A percentile compares a stretch with the other conserved stretches of the same genome.
Conservation (phyloP, 352 stramenopile species). For the Peronospora farinosa region DNA sequence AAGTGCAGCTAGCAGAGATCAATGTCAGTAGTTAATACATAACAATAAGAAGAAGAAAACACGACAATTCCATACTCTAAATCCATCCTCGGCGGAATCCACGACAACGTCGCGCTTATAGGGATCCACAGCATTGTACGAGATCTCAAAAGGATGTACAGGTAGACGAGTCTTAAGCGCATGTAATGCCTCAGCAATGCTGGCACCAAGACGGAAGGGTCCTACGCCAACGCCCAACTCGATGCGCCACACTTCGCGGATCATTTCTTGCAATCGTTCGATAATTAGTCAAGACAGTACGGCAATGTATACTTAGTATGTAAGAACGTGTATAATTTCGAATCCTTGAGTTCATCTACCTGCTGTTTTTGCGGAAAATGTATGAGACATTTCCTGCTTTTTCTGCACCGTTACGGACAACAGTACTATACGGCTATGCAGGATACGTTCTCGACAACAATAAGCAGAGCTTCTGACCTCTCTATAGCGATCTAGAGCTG, state of each 20-base stretch:
- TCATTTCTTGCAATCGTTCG: constrained; percentile 29
- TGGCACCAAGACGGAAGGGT: constrained; percentile 71
- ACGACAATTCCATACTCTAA: constrained; percentile 24
- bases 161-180: constrained; percentile 74
- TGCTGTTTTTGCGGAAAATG: too few relatives aligned
- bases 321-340: too few relatives aligned
- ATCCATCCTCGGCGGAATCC: constrained; percentile 62
- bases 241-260: constrained; percentile 79
- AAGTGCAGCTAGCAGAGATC: constrained; percentile 44
- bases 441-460: too few relatives aligned
- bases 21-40: not conserved
- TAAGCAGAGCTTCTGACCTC: not conserved
- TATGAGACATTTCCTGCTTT: too few relatives aligned
- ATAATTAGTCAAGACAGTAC: not conserved
- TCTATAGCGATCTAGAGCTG: not conserved
- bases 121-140: constrained; percentile 58
- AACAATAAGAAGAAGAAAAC: not conserved
- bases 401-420: too few relatives aligned
- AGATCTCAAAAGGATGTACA: constrained; percentile 68
- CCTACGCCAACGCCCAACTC: constrained; percentile 70
- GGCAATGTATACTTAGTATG: not conserved
- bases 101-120: constrained; percentile 61
- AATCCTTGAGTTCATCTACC: too few relatives aligned
- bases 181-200: constrained; percentile 62
- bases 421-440: too few relatives aligned